phyloP scores from a whole-genome alignment of 768 basidiomycete species.

The Phlebiopsis flavidoalba region DNA sequence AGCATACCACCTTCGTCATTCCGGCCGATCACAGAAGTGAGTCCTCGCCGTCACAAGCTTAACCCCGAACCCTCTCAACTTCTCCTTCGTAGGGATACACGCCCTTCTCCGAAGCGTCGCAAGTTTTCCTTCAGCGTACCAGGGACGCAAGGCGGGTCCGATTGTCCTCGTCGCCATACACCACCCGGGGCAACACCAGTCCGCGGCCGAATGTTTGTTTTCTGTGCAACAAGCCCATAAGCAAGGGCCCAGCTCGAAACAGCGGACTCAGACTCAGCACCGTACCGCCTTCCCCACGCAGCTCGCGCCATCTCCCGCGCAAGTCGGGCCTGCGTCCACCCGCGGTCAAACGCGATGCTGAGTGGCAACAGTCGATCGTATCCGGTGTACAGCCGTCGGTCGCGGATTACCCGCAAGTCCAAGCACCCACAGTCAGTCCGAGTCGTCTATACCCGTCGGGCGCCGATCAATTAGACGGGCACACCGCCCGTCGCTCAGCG shows the following conservation, averaged over 20 bases:
- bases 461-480: slow-evolving; percentile 73
- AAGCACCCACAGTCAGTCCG: slow-evolving; percentile 54
- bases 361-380: slow-evolving; percentile 17
- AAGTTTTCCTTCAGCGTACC: slow-evolving; percentile 70
- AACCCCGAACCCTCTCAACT: not conserved
- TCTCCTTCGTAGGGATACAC: slow-evolving; percentile 18
- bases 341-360: slow-evolving; percentile 30
- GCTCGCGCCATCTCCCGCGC: slow-evolving; percentile 26
- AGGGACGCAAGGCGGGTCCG: slow-evolving; percentile 62
- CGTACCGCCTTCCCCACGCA: slow-evolving; percentile 5
- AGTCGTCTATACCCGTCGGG: slow-evolving; percentile 76
- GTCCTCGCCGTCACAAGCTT: slow-evolving; percentile 23
- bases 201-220: too few relatives aligned
- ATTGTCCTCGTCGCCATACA: slow-evolving; percentile 38
- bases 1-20: slow-evolving; percentile 58
- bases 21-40: slow-evolving; percentile 52
- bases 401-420: slow-evolving; percentile 10
- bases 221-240: slow-evolving; percentile 34
- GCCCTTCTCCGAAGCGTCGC: slow-evolving; percentile 35
- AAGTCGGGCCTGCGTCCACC: not conserved
- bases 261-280: slow-evolving; percentile 23
- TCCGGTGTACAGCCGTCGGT: slow-evolving; percentile 7
- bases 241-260: slow-evolving; percentile 43
- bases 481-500: slow-evolving; percentile 69
- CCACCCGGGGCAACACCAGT: slow-evolving; percentile 26